Evolutionary conservation across 208 protist species (phyloP), one percentile per base, ranked within the genome.

Genomic region (Trypanosoma mega): DNA sequence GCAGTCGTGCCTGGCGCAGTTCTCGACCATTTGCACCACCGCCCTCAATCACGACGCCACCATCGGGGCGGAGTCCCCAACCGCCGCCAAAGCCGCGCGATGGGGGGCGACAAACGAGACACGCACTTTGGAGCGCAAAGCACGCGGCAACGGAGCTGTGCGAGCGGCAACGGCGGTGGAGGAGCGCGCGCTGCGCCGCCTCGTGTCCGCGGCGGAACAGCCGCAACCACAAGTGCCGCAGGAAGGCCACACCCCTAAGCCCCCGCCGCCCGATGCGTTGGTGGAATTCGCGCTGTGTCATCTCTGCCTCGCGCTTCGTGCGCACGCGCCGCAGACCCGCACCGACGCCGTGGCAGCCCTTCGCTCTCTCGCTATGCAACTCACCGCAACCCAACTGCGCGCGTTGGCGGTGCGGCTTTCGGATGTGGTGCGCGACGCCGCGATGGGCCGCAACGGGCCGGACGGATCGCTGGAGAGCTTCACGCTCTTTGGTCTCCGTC

Each of bases 1-100:
- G 9, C 89, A 92, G 57, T 74, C 76, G 33, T 92, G 89, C 64
- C 69, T 93, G 39, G 59, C 78, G 31, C 85, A 87, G 55, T 74
- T 96, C 41, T 79, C 76, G 39, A 80, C 74, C 47, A 75, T 96
- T 39, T 85, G 82, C 68, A 72, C 74, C 21, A 59, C 71, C 31
- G 78, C 74, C 2, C 63, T 92, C 21, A 68, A 57, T n/a, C 50
- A 47, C 8, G 68, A 76, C 29, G 39, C 1, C 6, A 51, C n/a
- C n/a, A n/a, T n/a, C n/a, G n/a, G n/a, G n/a, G n/a, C n/a, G n/a
- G n/a, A n/a, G n/a, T n/a, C n/a, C n/a, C n/a, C n/a, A n/a, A 12
- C 29, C 9, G 41, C 18, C 24, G 47, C 49, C 16, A n/a, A 26
- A 20, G 45, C 41, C 8, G 7, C 11, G n/a, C 8, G 46, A n/a